These are phyloP conservation scores for Neonectria punicea DNA, from an alignment of 2,329 filamentous ascomycete species.

Conservation along the genomic window DNA sequence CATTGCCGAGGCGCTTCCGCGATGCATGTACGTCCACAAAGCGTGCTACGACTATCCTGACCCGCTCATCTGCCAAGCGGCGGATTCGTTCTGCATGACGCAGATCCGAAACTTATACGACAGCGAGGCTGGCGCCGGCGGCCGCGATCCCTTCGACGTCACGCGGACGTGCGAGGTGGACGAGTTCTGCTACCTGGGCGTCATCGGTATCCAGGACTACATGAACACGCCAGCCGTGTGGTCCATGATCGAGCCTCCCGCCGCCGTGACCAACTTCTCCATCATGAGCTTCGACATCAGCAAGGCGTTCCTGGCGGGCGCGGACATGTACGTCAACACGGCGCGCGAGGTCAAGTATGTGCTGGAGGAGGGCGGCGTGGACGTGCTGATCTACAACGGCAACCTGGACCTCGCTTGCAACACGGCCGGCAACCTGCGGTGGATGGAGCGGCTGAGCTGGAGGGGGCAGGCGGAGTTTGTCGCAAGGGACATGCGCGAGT, in stretches of 20 bases:
- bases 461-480: constrained; percentile 35
- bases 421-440: constrained; percentile 33
- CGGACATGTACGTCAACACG: constrained; percentile 26
- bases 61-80: constrained; percentile 29
- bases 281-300: too few species aligned
- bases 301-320: too few species aligned
- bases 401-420: constrained; percentile 37
- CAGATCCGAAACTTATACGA: background rate
- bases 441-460: constrained; percentile 32
- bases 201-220: too few species aligned
- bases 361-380: constrained; percentile 13
- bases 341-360: constrained; percentile 19
- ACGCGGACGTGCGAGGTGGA: too few species aligned
- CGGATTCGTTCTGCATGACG: constrained; percentile 25
- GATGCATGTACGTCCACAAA: constrained; percentile 27
- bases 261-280: too few species aligned
- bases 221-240: too few species aligned
- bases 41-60: constrained; percentile 35
- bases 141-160: too few species aligned
- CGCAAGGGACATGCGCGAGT: too few species aligned
- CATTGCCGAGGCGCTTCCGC: background rate
- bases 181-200: too few species aligned
- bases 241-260: too few species aligned
- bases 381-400: constrained; percentile 36
- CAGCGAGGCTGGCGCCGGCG: too few species aligned